A percentile compares a stretch with the other conserved stretches of the same genome.
Conservation (phyloP, 2,329 filamentous ascomycete species). For the Paraphoma chrysanthemicola region DNA sequence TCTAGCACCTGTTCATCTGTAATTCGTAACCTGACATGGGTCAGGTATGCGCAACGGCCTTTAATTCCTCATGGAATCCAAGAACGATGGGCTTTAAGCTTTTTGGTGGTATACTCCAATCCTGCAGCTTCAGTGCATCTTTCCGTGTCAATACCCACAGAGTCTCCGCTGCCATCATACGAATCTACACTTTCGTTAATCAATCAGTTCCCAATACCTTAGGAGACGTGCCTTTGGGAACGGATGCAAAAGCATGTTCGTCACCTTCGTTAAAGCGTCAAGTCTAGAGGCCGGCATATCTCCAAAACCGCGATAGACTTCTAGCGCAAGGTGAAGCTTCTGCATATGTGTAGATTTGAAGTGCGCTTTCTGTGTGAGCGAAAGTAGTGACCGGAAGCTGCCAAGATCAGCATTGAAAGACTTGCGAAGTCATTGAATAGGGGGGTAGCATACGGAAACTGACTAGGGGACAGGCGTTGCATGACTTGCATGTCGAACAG, state of each 20-base stretch:
- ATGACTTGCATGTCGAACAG: constrained; percentile 60
- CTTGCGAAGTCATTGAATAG: too few relatives aligned
- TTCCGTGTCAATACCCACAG: constrained; percentile 48
- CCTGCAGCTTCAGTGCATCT: constrained; percentile 42
- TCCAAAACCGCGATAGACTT: constrained; percentile 77
- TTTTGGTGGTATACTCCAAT: constrained; percentile 45
- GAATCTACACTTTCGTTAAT: constrained; percentile 29
- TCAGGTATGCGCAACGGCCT: not conserved
- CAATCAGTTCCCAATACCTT: not conserved
- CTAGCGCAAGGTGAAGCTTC: constrained; percentile 80
- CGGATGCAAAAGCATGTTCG: constrained; percentile 77
- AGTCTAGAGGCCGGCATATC: constrained; percentile 57
- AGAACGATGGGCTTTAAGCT: constrained; percentile 40
- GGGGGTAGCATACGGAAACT: constrained; percentile 61
- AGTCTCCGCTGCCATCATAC: constrained; percentile 50
- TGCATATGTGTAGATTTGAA: constrained; percentile 83
- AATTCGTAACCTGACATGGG: not conserved
- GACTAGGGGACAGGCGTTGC: constrained; percentile 44
- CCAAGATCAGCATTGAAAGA: not conserved
- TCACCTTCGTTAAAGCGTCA: constrained; percentile 72
- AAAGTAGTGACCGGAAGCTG: constrained; percentile 68
- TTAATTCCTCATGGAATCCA: constrained; percentile 22
- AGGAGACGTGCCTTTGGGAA: constrained; percentile 70
- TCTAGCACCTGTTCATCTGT: not conserved
- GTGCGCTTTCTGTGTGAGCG: constrained; percentile 76